Evolutionary conservation across 2,329 filamentous ascomycete genomes (phyloP).

Genomic region (Boeremia exigua): DNA sequence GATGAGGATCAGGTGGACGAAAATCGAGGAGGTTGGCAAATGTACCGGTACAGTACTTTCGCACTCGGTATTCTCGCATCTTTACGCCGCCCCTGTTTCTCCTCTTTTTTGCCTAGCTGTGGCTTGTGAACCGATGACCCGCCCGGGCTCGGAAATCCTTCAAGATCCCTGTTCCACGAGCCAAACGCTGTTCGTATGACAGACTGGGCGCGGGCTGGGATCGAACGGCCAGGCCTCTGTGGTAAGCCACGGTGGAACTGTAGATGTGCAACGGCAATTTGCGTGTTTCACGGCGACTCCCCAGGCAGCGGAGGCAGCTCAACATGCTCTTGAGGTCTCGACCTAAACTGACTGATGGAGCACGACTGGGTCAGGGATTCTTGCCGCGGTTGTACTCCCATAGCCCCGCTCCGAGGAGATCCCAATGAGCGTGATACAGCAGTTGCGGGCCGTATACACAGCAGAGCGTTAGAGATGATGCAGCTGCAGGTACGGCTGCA

Average conservation of each 20-base stretch:
- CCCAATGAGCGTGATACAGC: not conserved
- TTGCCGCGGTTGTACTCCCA: conserved; percentile 4
- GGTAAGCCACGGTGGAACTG: not conserved
- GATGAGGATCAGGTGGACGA: conserved; percentile 3
- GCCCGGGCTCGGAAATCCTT: conserved; percentile 16
- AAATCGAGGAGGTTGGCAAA: conserved; percentile 13
- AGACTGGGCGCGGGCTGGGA: not conserved
- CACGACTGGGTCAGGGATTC: conserved; percentile 4
- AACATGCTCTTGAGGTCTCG: conserved; percentile 1
- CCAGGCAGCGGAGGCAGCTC: not conserved
- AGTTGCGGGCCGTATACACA: not conserved
- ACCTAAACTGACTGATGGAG: not conserved
- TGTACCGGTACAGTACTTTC: conserved; percentile 10
- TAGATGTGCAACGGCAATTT: conserved; percentile 1
- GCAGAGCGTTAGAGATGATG: not conserved
- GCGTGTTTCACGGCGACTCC: conserved; percentile 3
- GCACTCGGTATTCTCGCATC: not conserved
- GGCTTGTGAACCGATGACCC: conserved; percentile 12
- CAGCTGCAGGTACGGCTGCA: conserved; percentile 1
- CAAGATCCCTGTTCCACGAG: conserved; percentile 14
- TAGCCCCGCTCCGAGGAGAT: conserved; percentile 5
- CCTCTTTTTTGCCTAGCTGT: conserved; percentile 10
- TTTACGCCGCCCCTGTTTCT: conserved; percentile 14
- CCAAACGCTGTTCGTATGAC: conserved; percentile 9
- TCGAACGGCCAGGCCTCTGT: not conserved